A percentile compares a stretch with the other conserved stretches of the same genome.
These are phyloP conservation scores for Solanum chaucha DNA, from an alignment of 257 asterid species.

Conservation along the genomic window DNA sequence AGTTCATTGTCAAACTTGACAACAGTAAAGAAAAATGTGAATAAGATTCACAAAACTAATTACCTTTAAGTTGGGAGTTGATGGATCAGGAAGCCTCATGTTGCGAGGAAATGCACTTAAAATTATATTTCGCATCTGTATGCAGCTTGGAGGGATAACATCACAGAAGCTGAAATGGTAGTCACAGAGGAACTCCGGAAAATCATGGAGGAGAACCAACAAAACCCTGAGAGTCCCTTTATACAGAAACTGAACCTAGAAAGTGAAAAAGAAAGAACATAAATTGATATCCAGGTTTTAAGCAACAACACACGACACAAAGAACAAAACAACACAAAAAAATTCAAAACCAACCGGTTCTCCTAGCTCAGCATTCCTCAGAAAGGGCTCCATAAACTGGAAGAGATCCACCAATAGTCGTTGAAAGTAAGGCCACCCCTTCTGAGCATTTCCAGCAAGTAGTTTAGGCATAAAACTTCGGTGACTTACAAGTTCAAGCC, in stretches of 20 bases:
- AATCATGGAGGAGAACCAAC: conserved; percentile 96
- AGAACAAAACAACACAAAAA: neutral
- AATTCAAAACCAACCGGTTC: conserved; percentile 51
- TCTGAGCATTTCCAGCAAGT: conserved; percentile 78
- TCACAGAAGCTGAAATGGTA: conserved; percentile 99
- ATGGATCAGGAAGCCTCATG: conserved; percentile 97
- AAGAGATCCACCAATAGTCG: conserved; percentile 79
- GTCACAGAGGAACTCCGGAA: conserved; percentile 96
- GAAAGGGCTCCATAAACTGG: conserved; percentile 95
- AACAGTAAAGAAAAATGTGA: neutral
- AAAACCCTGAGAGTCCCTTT: conserved; percentile 91
- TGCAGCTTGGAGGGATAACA: conserved; percentile 96
- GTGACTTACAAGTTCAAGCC: conserved; percentile 97
- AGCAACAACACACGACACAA: neutral
- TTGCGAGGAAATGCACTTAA: conserved; percentile 98
- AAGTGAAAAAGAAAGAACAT: conserved; percentile 5
- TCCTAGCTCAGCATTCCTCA: conserved; percentile 86
- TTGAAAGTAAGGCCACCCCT: conserved; percentile 94
- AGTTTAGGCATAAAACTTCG: conserved; percentile 96
- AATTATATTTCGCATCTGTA: conserved; percentile 90
- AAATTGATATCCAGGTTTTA: neutral
- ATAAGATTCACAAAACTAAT: neutral
- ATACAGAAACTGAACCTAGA: conserved; percentile 73
- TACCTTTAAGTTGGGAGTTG: conserved; percentile 93
- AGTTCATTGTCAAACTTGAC: neutral